A percentile compares a stretch with the other conserved stretches of the same genome.
Evolutionary conservation across 1,284 basidiomycete species (phyloP).

Genomic region (Wolfiporia cocos): DNA sequence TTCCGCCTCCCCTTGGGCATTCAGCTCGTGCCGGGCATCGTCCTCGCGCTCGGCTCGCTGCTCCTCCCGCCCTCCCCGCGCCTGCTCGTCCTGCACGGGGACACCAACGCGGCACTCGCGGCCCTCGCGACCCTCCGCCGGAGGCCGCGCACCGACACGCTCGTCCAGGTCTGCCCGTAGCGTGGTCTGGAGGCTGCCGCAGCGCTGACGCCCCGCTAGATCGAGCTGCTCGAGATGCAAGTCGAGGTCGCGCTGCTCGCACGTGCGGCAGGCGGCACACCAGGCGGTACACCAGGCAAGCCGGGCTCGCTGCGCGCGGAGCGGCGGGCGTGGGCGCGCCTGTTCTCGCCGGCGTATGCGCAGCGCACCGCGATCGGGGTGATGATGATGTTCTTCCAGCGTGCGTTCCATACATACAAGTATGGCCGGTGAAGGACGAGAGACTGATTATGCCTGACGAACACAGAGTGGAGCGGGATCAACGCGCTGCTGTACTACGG

Average conservation of each 20-base stretch:
- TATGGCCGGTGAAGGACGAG: too few relatives aligned
- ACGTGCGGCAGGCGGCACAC: slow-evolving; percentile 1
- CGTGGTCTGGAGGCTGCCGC: too few relatives aligned
- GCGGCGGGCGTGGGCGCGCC: slow-evolving; percentile 43
- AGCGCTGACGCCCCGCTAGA: slow-evolving; percentile 29
- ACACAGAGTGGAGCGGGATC: slow-evolving; percentile 82
- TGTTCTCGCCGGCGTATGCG: slow-evolving; percentile 48
- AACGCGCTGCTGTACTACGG: slow-evolving; percentile 81
- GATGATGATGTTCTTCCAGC: slow-evolving; percentile 75
- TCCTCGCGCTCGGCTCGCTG: slow-evolving; percentile 57
- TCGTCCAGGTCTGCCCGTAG: slow-evolving; percentile 44
- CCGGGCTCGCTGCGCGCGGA: slow-evolving; percentile 29
- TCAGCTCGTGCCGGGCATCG: slow-evolving; percentile 64
- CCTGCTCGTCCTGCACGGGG: slow-evolving; percentile 53
- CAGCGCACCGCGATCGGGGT: slow-evolving; percentile 62
- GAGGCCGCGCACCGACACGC: slow-evolving; percentile 35
- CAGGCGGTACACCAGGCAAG: slow-evolving; percentile 19
- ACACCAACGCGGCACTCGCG: slow-evolving; percentile 31
- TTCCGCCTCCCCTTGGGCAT: slow-evolving; percentile 75
- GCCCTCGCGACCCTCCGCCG: slow-evolving; percentile 51
- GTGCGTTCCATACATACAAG: slow-evolving; percentile 33
- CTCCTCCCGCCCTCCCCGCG: slow-evolving; percentile 73
- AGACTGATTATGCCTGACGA: neutral
- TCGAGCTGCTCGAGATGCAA: slow-evolving; percentile 71
- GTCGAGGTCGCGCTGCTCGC: slow-evolving; percentile 52